Percentiles rank a stretch among this genome's conserved stretches.
phyloP scores from a whole-genome alignment of 495 filamentous ascomycete species.

The Talaromyces thailandensis region DNA sequence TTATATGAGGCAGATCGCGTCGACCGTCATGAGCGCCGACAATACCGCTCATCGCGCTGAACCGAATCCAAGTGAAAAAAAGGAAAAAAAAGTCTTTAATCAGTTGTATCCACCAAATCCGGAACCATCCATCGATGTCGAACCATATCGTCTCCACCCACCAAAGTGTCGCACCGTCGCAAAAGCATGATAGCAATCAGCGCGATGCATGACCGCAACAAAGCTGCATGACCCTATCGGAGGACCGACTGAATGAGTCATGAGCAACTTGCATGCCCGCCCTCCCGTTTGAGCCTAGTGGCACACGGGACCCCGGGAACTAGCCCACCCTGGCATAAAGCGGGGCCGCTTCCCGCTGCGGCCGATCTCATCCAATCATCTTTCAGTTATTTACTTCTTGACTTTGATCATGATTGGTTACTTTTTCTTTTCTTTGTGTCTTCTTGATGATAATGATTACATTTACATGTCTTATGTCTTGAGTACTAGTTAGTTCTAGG shows the following conservation, averaged over 20 bases:
- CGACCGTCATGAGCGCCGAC: conserved; percentile 18
- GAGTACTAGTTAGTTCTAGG: neutral
- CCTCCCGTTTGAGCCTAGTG: neutral
- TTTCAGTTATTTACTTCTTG: neutral
- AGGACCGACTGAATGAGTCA: neutral
- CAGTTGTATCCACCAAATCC: neutral
- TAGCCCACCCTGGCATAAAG: neutral
- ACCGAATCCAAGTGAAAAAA: neutral
- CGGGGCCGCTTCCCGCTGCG: neutral
- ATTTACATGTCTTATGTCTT: neutral
- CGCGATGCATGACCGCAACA: neutral
- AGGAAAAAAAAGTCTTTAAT: neutral
- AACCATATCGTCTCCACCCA: neutral
- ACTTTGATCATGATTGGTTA: neutral
- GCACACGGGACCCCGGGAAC: neutral
- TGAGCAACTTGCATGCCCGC: neutral
- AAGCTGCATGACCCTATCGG: neutral
- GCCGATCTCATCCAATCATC: neutral
- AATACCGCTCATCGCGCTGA: conserved; percentile 2
- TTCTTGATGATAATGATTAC: neutral
- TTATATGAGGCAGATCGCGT: conserved; percentile 19
- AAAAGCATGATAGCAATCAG: neutral
- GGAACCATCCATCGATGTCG: neutral
- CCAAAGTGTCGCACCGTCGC: neutral
- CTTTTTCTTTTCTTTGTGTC: neutral